Conservation (phyloP, 106 monocot species). For the Apostasia shenzhenica region DNA sequence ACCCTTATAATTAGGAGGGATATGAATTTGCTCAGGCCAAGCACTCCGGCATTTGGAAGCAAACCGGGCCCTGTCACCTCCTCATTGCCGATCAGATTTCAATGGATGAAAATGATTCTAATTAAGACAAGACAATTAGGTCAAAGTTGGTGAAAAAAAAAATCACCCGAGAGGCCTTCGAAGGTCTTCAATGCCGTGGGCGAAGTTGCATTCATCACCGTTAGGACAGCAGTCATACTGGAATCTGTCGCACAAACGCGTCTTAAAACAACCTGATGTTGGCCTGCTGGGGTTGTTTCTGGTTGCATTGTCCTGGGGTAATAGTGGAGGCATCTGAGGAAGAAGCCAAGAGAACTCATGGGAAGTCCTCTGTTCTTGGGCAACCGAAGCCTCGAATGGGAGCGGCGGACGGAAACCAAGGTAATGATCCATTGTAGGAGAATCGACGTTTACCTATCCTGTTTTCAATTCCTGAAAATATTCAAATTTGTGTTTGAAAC, state of each 20-base stretch:
- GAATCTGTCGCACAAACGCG: conserved; percentile 9
- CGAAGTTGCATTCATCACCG: conserved; percentile 13
- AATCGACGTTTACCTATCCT: no score
- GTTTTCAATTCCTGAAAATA: no score
- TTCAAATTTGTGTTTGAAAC: no score
- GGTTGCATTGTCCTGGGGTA: not conserved
- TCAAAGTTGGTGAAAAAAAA: not conserved
- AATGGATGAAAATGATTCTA: not conserved
- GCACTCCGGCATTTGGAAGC: not conserved
- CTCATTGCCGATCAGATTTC: not conserved
- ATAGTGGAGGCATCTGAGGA: not conserved
- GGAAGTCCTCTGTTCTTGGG: not conserved
- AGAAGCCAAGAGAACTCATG: not conserved
- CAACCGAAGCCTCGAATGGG: not conserved
- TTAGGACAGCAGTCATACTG: conserved; percentile 15
- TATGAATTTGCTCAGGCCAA: not conserved
- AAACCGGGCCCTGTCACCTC: not conserved
- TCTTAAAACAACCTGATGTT: conserved; percentile 12
- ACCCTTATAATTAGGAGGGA: not conserved
- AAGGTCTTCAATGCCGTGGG: conserved; percentile 12
- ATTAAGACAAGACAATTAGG: not conserved
- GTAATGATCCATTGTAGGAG: no score
- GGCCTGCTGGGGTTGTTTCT: not conserved
- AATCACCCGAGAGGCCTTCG: not conserved
- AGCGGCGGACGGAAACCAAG: no score